phyloP scores from a whole-genome alignment of 768 basidiomycete genomes.

The Podaxis mareebaensis region DNA sequence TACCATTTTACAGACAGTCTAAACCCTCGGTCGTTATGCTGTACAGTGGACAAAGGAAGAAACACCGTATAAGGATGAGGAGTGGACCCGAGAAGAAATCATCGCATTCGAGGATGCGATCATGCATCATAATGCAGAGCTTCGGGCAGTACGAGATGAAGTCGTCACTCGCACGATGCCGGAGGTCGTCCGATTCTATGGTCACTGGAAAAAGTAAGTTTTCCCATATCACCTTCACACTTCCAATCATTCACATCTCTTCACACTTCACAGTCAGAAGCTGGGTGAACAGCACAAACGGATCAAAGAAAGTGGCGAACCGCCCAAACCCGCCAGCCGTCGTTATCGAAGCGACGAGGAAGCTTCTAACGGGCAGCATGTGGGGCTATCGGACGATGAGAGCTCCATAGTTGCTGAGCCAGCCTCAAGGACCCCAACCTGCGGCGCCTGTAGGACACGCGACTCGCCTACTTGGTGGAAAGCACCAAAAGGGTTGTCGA shows the following conservation, averaged over 20 bases:
- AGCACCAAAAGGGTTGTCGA: constrained; percentile 82
- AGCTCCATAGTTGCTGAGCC: constrained; percentile 66
- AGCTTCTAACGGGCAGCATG: constrained; percentile 44
- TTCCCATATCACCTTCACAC: constrained; percentile 3
- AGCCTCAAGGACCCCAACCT: constrained; percentile 53
- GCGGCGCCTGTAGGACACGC: constrained; percentile 83
- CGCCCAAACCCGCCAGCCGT: constrained; percentile 34
- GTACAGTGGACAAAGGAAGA: constrained; percentile 74
- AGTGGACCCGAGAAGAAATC: constrained; percentile 70
- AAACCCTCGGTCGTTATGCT: constrained; percentile 9
- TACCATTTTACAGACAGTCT: background rate
- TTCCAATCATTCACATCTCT: constrained; percentile 9
- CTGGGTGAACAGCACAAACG: constrained; percentile 68
- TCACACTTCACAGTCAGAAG: constrained; percentile 45
- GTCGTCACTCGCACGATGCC: constrained; percentile 66
- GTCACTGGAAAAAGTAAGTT: constrained; percentile 80
- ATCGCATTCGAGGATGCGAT: constrained; percentile 80
- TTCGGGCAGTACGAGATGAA: constrained; percentile 76
- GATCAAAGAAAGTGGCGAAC: constrained; percentile 41
- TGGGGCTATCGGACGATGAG: constrained; percentile 69
- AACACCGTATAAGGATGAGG: constrained; percentile 64
- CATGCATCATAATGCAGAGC: constrained; percentile 71
- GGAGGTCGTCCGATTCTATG: constrained; percentile 84
- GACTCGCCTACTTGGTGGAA: constrained; percentile 89
- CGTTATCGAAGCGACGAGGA: constrained; percentile 40